Evolutionary conservation across 2,329 filamentous ascomycete species (phyloP), one percentile per base, ranked within the genome.

Genomic region (Aspergillus thermomutatus): DNA sequence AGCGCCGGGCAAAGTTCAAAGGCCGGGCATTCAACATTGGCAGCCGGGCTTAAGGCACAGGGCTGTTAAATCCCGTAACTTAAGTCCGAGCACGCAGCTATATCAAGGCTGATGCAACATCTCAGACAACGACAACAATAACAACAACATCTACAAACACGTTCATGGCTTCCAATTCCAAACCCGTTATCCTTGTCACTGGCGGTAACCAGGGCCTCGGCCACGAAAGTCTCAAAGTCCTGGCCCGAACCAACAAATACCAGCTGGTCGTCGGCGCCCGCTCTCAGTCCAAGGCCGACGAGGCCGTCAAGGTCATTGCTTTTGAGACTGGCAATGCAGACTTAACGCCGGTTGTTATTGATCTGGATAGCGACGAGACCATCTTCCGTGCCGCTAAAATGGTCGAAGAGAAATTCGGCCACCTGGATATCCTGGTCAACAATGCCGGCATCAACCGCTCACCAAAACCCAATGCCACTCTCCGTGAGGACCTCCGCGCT

Each of bases 121-220:
- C 25, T 26, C 25, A 26, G 25, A 26, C 25, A 26, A 26, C 3
- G 4, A 26, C 3, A n/a, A n/a, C n/a, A n/a, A n/a, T n/a, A n/a
- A n/a, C n/a, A n/a, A 3, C 25, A 26, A 26, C 1, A 26, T 26
- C 25, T 26, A 5, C 25, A 26, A 26, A 26, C 25, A 4, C 3
- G 25, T 1, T 26, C 25, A 26, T 26, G 25, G 25, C 25, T 26
- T 26, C 25, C 25, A 26, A 26, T 26, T 21, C 46, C 26, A 49
- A 54, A 31, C 11, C 45, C 21, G 11, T 56, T n/a, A 46, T 48
- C 26, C 54, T 56, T 49, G 41, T 56, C 31, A 56, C 54, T 10
- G 54, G 54, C 9, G 54, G 27, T 28, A 56, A 56, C 31, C 49
- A 52, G 14, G 54, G 54, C 23, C 41, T 56, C 21, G 54, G 54